A percentile compares a stretch with the other conserved stretches of the same genome.
Evolutionary conservation across 1,284 basidiomycete species (phyloP).

Genomic region (Pascua guehoae): DNA sequence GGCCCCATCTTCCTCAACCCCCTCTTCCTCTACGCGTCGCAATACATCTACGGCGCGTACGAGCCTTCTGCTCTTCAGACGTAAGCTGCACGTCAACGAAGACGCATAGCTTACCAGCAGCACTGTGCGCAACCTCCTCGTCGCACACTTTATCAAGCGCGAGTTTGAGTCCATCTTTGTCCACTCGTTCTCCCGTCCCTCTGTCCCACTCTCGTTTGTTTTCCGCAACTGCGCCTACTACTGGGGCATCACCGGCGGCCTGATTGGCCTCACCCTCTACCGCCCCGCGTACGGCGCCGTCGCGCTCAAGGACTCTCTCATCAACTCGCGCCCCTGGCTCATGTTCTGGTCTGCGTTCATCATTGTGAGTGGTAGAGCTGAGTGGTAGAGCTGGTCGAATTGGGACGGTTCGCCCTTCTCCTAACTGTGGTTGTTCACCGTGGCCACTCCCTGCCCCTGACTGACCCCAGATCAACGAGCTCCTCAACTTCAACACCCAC

Average conservation of each 20-base stretch:
- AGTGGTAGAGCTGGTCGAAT: too few relatives aligned
- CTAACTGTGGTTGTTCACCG: too few relatives aligned
- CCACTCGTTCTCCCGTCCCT: constrained; percentile 90
- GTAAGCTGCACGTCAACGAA: constrained; percentile 22
- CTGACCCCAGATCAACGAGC: constrained; percentile 68
- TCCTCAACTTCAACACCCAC: constrained; percentile 84
- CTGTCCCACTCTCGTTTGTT: constrained; percentile 84
- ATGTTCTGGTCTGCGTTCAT: constrained; percentile 65
- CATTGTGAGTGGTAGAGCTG: constrained; percentile 58
- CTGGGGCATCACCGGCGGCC: constrained; percentile 74
- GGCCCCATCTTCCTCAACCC: constrained; percentile 93
- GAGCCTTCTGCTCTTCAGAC: constrained; percentile 36
- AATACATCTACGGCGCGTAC: constrained; percentile 36
- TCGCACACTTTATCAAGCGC: constrained; percentile 87
- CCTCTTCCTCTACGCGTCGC: constrained; percentile 67
- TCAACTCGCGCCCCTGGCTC: constrained; percentile 67
- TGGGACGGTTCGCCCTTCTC: too few relatives aligned
- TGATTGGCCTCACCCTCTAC: constrained; percentile 76
- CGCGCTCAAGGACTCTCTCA: constrained; percentile 64
- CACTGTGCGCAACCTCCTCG: constrained; percentile 70
- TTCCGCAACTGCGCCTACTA: constrained; percentile 92
- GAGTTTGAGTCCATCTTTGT: constrained; percentile 91
- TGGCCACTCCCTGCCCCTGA: too few relatives aligned
- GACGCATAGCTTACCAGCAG: constrained; percentile 49
- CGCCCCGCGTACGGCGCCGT: constrained; percentile 62